A percentile compares a stretch with the other conserved stretches of the same genome.
phyloP scores from a whole-genome alignment of 1,284 basidiomycete species.

The Cronartium quercuum region DNA sequence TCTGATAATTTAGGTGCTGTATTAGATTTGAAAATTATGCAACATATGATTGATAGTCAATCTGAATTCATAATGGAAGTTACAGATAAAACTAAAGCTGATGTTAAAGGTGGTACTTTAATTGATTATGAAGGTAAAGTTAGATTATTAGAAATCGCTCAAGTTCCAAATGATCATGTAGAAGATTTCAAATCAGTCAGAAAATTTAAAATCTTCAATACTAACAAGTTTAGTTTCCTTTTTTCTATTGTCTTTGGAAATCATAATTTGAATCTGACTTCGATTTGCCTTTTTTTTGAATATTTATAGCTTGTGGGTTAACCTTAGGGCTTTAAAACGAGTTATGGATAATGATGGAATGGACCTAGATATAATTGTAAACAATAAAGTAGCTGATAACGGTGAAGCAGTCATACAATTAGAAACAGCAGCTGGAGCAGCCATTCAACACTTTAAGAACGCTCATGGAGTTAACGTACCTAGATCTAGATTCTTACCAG shows the following conservation, averaged over 20 bases:
- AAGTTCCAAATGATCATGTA: conserved; percentile 94
- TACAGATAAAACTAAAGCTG: conserved; percentile 99
- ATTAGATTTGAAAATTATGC: conserved; percentile 75
- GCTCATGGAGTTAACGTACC: conserved; percentile 98
- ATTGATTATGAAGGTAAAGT: conserved; percentile 76
- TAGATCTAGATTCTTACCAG: conserved; percentile 92
- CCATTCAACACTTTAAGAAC: conserved; percentile 92
- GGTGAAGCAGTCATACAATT: conserved; percentile 80
- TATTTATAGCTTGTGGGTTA: conserved; percentile 85
- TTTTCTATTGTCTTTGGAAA: background rate
- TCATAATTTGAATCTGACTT: too few species aligned
- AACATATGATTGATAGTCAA: conserved; percentile 54
- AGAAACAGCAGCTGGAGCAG: conserved; percentile 95
- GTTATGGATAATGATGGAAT: conserved; percentile 81
- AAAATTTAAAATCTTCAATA: conserved; percentile 64
- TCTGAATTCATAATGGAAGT: conserved; percentile 56
- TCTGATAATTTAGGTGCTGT: conserved; percentile 98
- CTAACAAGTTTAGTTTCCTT: conserved; percentile 30
- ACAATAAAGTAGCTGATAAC: conserved; percentile 78
- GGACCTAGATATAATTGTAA: conserved; percentile 84
- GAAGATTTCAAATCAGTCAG: conserved; percentile 92
- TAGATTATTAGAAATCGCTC: conserved; percentile 93
- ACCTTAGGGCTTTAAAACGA: conserved; percentile 81
- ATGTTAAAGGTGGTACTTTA: conserved; percentile 98
- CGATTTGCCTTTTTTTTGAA: conserved; percentile 13